Conservation (phyloP, 2,329 filamentous ascomycete genomes). For the Xylariaceae sp. region DNA sequence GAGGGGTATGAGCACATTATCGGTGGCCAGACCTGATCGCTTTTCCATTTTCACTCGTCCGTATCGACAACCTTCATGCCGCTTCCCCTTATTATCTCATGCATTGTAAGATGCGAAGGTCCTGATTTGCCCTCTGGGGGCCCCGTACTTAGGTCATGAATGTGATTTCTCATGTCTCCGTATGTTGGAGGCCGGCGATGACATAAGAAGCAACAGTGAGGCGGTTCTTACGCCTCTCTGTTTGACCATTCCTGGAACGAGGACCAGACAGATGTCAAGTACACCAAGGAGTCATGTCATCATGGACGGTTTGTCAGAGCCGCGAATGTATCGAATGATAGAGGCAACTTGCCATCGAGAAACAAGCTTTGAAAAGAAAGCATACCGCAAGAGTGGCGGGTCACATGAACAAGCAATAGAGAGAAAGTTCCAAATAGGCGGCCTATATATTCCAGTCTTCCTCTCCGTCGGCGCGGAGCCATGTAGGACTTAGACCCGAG, state of each 20-base stretch:
- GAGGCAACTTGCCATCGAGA: not conserved
- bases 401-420: not conserved
- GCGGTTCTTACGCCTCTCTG: not conserved
- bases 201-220: not conserved
- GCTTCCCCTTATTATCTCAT: slow-evolving; percentile 7
- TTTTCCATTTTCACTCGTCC: not conserved
- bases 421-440: not conserved
- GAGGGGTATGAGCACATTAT: not conserved
- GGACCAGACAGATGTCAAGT: not conserved
- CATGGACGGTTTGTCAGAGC: not conserved
- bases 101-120: slow-evolving; percentile 1
- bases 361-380: not conserved
- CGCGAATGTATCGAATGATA: not conserved
- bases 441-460: slow-evolving; percentile 5
- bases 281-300: not conserved
- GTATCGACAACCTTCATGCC: slow-evolving; percentile 8
- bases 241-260: not conserved
- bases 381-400: not conserved
- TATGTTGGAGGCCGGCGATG: slow-evolving; percentile 3
- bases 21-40: not conserved
- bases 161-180: slow-evolving; percentile 8
- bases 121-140: slow-evolving; percentile 1
- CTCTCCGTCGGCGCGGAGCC: not conserved
- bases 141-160: not conserved
- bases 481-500: not conserved